phyloP scores from a whole-genome alignment of 148 eudicot species.

The Nyssa sinensis region DNA sequence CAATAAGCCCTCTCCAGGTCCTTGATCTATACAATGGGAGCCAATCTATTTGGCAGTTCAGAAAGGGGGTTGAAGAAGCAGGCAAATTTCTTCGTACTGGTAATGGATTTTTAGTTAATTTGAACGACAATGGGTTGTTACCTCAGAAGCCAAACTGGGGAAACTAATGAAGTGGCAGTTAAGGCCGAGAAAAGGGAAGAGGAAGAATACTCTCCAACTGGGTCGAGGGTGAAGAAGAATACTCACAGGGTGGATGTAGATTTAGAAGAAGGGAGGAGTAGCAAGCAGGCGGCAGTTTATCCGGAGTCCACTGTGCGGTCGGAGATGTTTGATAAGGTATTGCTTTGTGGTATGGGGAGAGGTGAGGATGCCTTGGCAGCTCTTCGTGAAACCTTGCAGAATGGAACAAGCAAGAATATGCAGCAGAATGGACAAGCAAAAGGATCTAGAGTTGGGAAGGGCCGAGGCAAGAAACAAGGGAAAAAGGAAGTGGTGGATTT shows the following conservation, averaged over 20 bases:
- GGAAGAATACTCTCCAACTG: conserved; percentile 6
- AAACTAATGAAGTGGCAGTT: background rate
- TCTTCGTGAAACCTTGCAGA: conserved; percentile 30
- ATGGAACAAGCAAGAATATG: conserved; percentile 24
- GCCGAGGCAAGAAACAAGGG: conserved; percentile 40
- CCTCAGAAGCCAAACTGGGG: conserved; percentile 5
- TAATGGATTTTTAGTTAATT: conserved; percentile 23
- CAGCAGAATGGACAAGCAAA: conserved; percentile 28
- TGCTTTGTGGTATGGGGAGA: conserved; percentile 43
- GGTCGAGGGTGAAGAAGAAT: conserved; percentile 38
- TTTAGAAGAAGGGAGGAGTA: conserved; percentile 44
- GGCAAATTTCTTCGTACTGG: conserved; percentile 44
- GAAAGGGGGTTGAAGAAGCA: conserved; percentile 52
- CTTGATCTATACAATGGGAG: conserved; percentile 32
- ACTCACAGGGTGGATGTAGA: conserved; percentile 20
- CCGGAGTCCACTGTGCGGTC: conserved; percentile 38
- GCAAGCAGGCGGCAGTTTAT: conserved; percentile 48
- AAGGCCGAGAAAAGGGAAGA: conserved; percentile 16
- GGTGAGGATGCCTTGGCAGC: conserved; percentile 30
- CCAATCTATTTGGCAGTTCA: conserved; percentile 39
- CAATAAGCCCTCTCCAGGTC: conserved; percentile 26
- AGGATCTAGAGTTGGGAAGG: conserved; percentile 29
- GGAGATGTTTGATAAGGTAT: conserved; percentile 52
- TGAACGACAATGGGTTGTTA: conserved; percentile 7
- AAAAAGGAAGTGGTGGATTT: conserved; percentile 57